Evolutionary conservation across 805 yeast genomes (phyloP).

Genomic region (Torulaspora delbrueckii): DNA sequence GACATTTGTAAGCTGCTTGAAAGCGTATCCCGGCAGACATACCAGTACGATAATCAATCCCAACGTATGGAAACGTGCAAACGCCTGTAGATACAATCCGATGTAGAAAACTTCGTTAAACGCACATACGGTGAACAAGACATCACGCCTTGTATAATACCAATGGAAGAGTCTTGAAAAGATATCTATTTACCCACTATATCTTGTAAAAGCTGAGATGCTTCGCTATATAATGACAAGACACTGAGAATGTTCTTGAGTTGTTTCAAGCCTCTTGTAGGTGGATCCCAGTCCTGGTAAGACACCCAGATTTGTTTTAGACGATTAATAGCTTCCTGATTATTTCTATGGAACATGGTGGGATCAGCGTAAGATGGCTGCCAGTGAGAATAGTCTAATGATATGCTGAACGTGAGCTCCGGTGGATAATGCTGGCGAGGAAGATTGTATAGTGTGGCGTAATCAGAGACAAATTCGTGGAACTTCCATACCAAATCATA

Average conservation of each 20-base stretch:
- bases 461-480: conserved; percentile 38
- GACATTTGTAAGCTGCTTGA: conserved; percentile 86
- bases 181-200: conserved; percentile 13
- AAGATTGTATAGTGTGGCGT: conserved; percentile 33
- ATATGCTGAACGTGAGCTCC: conserved; percentile 15
- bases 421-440: conserved; percentile 21
- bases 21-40: conserved; percentile 80
- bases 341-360: conserved; percentile 16
- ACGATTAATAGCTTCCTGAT: conserved; percentile 23
- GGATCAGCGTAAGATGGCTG: conserved; percentile 9
- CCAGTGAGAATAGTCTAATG: conserved; percentile 17
- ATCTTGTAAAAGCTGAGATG: conserved; percentile 24
- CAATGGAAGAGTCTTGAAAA: conserved; percentile 63
- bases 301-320: conserved; percentile 27
- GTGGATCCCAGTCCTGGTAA: conserved; percentile 34
- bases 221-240: conserved; percentile 25
- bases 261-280: conserved; percentile 31
- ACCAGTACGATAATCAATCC: conserved; percentile 55
- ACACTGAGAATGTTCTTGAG: conserved; percentile 31
- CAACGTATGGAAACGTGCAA: conserved; percentile 43
- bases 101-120: conserved; percentile 91
- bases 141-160: conserved; percentile 81
- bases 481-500: conserved; percentile 42
- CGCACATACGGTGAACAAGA: conserved; percentile 83
- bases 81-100: conserved; percentile 76